These are phyloP conservation scores for Aureococcus anophagefferens DNA, from an alignment of 108 stramenopile genomes.

Conservation along the genomic window DNA sequence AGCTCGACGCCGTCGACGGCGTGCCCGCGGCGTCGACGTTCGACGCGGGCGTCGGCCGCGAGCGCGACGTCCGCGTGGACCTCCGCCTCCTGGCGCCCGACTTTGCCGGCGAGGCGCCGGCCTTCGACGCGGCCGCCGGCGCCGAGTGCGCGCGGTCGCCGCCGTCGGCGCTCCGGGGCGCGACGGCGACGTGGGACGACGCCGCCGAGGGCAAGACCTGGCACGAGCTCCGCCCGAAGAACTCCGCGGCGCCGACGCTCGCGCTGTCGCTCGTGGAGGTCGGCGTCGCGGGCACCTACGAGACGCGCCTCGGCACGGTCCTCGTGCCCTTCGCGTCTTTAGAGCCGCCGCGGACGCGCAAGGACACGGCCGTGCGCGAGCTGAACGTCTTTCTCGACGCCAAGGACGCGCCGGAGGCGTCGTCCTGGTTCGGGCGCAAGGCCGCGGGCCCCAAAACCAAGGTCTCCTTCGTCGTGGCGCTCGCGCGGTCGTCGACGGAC, in stretches of 20 bases:
- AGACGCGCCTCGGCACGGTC: background rate
- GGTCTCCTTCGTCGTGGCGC: too few species aligned
- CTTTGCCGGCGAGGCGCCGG: too few species aligned
- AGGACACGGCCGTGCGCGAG: too few species aligned
- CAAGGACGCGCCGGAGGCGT: too few species aligned
- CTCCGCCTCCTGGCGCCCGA: background rate
- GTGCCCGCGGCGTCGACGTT: background rate
- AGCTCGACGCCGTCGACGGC: background rate
- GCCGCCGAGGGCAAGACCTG: background rate
- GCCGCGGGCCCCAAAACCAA: too few species aligned
- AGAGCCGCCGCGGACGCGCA: too few species aligned
- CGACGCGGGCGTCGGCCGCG: background rate
- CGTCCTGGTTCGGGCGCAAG: too few species aligned
- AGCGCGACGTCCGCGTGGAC: background rate
- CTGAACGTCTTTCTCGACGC: too few species aligned
- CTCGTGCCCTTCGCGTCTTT: too few species aligned
- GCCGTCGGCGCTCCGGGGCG: background rate
- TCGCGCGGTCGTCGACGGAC: too few species aligned
- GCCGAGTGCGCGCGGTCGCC: background rate
- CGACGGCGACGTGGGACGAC: background rate
- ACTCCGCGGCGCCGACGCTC: background rate
- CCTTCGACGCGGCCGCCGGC: background rate
- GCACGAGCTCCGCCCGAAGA: background rate
- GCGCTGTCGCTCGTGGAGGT: background rate
- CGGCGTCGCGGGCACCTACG: background rate